Evolutionary conservation across 768 basidiomycete genomes (phyloP), one percentile per base, ranked within the genome.

Genomic region (Roridomyces roridus): DNA sequence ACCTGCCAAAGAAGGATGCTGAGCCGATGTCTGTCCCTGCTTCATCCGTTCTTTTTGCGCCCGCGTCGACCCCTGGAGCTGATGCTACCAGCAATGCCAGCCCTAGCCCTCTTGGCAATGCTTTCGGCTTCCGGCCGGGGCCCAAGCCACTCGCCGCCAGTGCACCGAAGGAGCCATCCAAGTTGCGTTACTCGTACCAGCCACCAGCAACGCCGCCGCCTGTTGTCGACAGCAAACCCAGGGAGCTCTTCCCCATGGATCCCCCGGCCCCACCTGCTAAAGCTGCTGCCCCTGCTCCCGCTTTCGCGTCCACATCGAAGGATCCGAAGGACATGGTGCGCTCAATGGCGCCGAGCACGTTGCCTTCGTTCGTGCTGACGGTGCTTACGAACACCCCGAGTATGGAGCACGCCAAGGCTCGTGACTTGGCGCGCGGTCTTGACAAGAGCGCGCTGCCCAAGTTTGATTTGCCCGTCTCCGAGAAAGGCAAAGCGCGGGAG

Each of bases 81-180:
- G 20, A 36, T 15, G 18, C 31, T 14, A 28, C 15, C n/a, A 37
- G n/a, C 2, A 50, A 17, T 5, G 15, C 21, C 26, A 46, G 51
- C 65, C 37, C 23, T 10, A 35, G 6, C 12, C 15, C n/a, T 23
- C 35, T 43, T 14, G 35, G 26, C 20, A 21, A 39, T 15, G 36
- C 17, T 17, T 48, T 59, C 25, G 51, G 65, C 59, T 49, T 67
- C 68, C 18, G 60, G 41, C 43, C 61, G 47, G 46, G 52, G 26
- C 54, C 59, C 46, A 44, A 69, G 59, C 47, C 64, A 62, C 47
- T 52, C 63, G 23, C 81, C 3, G 83, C 77, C 24, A 72, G 74
- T 26, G 80, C 80, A 9, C 91, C 91, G 1, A 89, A 86, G 66
- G 88, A 89, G 51, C 89, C 91, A 2, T 91, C 91, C 55, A 92